phyloP scores from a whole-genome alignment of 345 rosid genomes.

The Heritiera littoralis region DNA sequence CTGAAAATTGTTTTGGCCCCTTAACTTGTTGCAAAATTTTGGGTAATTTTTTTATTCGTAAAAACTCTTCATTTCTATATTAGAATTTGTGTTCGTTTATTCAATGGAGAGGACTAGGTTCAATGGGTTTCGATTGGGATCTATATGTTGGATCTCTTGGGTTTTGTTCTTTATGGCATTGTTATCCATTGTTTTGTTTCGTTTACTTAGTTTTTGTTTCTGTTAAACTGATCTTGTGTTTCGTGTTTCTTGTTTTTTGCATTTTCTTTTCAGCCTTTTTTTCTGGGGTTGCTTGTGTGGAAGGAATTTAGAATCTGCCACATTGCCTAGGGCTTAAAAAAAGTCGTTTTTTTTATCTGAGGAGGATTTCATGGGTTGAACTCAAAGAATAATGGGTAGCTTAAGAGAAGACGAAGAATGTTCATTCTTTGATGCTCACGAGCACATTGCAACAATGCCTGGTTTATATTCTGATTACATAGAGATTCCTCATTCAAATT shows the following conservation, averaged over 20 bases:
- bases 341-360: conserved; percentile 34
- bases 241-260: conserved; percentile 36
- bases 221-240: conserved; percentile 51
- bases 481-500: conserved; percentile 33
- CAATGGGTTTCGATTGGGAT: conserved; percentile 80
- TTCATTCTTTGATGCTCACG: conserved; percentile 72
- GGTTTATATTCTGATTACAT: conserved; percentile 30
- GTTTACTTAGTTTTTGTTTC: conserved; percentile 27
- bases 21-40: conserved; percentile 35
- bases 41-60: conserved; percentile 13
- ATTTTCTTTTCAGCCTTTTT: conserved; percentile 29
- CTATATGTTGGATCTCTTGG: conserved; percentile 77
- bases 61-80: conserved; percentile 14
- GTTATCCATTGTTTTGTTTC: conserved; percentile 21
- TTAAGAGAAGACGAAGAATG: conserved; percentile 56
- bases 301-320: conserved; percentile 45
- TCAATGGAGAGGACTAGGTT: conserved; percentile 50
- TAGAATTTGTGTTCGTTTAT: conserved; percentile 20
- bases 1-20: conserved; percentile 32
- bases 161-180: conserved; percentile 34
- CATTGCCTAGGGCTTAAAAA: conserved; percentile 48
- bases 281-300: conserved; percentile 55
- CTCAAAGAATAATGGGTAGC: conserved; percentile 58
- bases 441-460: conserved; percentile 50
- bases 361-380: conserved; percentile 75